Evolutionary conservation across 257 asterid species (phyloP), one percentile per base, ranked within the genome.

Genomic region (Cinchona pubescens): DNA sequence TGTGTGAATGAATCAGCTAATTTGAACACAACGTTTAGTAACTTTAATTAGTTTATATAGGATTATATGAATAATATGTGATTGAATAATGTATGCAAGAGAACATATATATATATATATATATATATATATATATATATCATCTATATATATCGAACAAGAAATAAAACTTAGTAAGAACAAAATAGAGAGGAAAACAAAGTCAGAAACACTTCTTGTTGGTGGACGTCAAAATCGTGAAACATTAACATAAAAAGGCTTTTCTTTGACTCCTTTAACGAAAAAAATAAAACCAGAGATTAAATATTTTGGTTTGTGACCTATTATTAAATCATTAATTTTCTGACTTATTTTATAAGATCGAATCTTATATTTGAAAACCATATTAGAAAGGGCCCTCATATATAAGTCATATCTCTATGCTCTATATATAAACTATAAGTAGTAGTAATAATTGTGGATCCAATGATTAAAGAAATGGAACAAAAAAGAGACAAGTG

Each of bases 301-400:
- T 30, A 64, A 77, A 68, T 37, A 37, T 49, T 51, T 43, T 38
- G 49, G 40, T 42, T 29, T 66, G 49, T 55, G 15, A 46, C 53
- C 49, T 37, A 60, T 64, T 73, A 65, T 75, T 42, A 74, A 71
- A 85, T 73, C 70, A 19, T 63, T 72, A 18, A 64, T 65, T 18
- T 74, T 82, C 67, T 87, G 93, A 86, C 97, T 79, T 85, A 73
- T 82, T 71, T 75, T 60, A 80, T 67, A 83, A 84, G 83, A 79
- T 45, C 83, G 88, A 87, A 87, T 91, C 90, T 84, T 79, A 61
- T 66, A 77, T 62, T 74, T 75, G 65, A 77, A 74, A 74, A 60
- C 4, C 30, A 42, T 30, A 78, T 34, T 45, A 60, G 69, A 78
- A 82, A 86, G 69, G 74, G 83, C 46, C 80, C 25, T 63, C 72